Evolutionary conservation across 164 flowering plant genomes (phyloP), one percentile per base, ranked within the genome.

Genomic region (Vitis amurensis): DNA sequence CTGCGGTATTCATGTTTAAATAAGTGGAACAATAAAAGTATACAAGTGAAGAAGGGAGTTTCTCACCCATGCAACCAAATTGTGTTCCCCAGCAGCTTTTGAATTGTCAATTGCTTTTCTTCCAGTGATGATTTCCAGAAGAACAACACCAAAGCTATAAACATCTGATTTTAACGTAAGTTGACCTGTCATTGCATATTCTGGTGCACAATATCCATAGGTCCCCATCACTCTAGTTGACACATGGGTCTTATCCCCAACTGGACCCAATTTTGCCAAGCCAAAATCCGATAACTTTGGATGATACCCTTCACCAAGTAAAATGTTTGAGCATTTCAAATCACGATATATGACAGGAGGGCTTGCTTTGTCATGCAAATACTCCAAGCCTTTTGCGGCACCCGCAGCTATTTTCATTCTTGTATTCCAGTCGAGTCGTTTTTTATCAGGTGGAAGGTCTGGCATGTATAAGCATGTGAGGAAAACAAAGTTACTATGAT

Each of bases 181-280:
- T 74, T 84, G 85, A 16, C 88, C 90, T 1, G 86, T 84, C 88
- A 84, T 84, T 27, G 90, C 86, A 77, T 86, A 86, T 66, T 86
- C 90, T 3, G 90, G 90, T 15, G 90, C 90, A 76, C 88, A 86
- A 71, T 86, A 86, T 59, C 90, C 90, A 70, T 86, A 86, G 2
- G 90, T 86, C 55, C 88, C 90, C 90, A 86, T 86, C 63, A 86
- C 90, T 69, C 90, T 74, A 4, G 90, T 84, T 51, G 90, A 86
- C 10, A 87, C 88, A 74, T 85, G 87, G 16, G 88, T 85, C 14
- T 83, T 85, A 67, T 87, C 90, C 23, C 88, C 90, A 59, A 85
- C 88, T 3, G 90, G 90, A 44, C 87, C 90, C 70, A 87, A 69
- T 67, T 87, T 87, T 27, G 88, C 88, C 76, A 87, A 70, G 14